These are phyloP conservation scores for Punica granatum DNA, from an alignment of 345 rosid species.

Conservation along the genomic window DNA sequence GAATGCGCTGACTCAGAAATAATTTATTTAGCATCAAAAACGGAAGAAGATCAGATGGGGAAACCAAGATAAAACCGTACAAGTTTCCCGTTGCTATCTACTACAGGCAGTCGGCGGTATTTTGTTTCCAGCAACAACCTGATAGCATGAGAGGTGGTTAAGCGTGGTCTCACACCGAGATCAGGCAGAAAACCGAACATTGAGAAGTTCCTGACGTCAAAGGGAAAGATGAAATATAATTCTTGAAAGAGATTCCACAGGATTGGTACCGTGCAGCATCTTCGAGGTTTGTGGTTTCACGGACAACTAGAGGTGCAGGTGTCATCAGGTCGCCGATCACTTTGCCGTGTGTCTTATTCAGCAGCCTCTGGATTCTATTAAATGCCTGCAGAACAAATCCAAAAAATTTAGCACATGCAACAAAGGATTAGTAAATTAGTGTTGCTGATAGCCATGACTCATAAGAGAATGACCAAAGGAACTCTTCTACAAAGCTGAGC, in stretches of 20 bases:
- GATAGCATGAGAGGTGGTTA: not conserved
- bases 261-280: slow-evolving; percentile 73
- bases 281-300: slow-evolving; percentile 69
- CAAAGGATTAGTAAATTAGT: not conserved
- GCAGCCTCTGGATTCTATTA: slow-evolving; percentile 69
- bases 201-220: not conserved
- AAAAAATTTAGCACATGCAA: not conserved
- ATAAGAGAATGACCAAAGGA: not conserved
- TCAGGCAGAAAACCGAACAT: not conserved
- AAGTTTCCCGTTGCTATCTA: slow-evolving; percentile 62
- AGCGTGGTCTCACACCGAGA: not conserved
- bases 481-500: not conserved
- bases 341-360: slow-evolving; percentile 71
- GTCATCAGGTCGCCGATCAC: slow-evolving; percentile 96
- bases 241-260: not conserved
- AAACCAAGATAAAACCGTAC: slow-evolving; percentile 26
- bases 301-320: slow-evolving; percentile 69
- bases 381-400: slow-evolving; percentile 42
- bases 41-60: no score
- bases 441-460: not conserved
- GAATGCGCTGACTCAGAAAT: not conserved
- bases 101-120: slow-evolving; percentile 80
- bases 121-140: slow-evolving; percentile 93
- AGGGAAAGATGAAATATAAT: not conserved
- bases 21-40: not conserved